Evolutionary conservation across 225 moss, liverwort and hornwort genomes (phyloP).

Genomic region (Polytrichum commune): DNA sequence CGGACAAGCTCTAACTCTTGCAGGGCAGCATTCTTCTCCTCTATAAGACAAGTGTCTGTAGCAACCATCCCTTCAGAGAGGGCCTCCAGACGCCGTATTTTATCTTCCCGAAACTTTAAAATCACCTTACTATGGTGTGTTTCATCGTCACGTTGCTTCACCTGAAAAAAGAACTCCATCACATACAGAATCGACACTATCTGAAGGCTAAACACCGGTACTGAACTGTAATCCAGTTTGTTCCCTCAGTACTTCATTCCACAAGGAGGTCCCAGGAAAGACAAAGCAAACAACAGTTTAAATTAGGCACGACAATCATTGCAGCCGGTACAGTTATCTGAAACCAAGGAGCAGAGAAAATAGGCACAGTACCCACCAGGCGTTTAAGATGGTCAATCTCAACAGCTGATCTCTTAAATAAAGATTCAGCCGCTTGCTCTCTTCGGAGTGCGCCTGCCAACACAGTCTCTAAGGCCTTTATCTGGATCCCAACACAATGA

Average conservation of each 20-base stretch:
- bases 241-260: too few relatives aligned
- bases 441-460: conserved; percentile 78
- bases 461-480: conserved; percentile 66
- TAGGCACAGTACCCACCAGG: conserved; percentile 40
- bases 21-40: conserved; percentile 56
- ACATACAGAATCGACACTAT: too few relatives aligned
- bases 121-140: conserved; percentile 73
- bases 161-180: conserved; percentile 31
- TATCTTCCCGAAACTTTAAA: conserved; percentile 78
- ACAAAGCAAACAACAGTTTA: too few relatives aligned
- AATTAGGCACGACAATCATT: too few relatives aligned
- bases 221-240: too few relatives aligned
- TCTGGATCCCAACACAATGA: conserved; percentile 30
- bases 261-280: too few relatives aligned
- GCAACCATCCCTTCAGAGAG: conserved; percentile 43
- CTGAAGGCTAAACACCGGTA: too few relatives aligned
- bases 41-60: conserved; percentile 37
- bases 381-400: conserved; percentile 84
- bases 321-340: too few relatives aligned
- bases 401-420: conserved; percentile 50
- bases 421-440: conserved; percentile 66
- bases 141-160: conserved; percentile 82
- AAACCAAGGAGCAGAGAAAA: too few relatives aligned
- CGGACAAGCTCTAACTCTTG: conserved; percentile 62
- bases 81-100: conserved; percentile 67